Percentiles rank a stretch among this genome's conserved stretches.
These are phyloP conservation scores for Schoenoplectus triqueter DNA, from an alignment of 202 grass and related monocot genomes.

Conservation along the genomic window DNA sequence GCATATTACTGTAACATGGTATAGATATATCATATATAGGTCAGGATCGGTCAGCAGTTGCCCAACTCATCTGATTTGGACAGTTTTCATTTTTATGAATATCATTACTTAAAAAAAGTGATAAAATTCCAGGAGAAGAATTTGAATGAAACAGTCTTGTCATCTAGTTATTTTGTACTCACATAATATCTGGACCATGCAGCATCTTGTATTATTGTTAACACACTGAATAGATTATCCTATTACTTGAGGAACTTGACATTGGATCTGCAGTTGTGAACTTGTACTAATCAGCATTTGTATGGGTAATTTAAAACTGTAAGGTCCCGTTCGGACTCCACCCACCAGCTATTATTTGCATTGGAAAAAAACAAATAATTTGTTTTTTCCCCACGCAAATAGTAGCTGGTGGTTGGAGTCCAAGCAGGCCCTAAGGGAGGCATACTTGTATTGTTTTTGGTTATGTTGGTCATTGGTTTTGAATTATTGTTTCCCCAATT, in stretches of 20 bases:
- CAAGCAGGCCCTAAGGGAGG: no score
- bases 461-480: not conserved
- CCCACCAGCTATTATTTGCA: no score
- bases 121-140: not conserved
- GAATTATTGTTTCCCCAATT: not conserved
- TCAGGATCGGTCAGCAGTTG: not conserved
- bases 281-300: no score
- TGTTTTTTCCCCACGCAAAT: no score
- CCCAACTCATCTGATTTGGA: not conserved
- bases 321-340: not conserved
- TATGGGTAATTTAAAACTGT: no score
- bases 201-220: not conserved
- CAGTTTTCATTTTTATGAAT: not conserved
- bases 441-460: no score
- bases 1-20: not conserved
- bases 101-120: not conserved
- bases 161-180: not conserved
- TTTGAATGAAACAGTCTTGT: not conserved
- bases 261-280: no score
- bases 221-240: not conserved
- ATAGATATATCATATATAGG: constrained; percentile 11
- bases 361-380: no score
- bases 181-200: not conserved
- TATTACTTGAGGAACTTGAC: not conserved
- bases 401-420: no score